Evolutionary conservation across 176 grass and related monocot species (phyloP), one percentile per base, ranked within the genome.

Genomic region (Pharus latifolius): DNA sequence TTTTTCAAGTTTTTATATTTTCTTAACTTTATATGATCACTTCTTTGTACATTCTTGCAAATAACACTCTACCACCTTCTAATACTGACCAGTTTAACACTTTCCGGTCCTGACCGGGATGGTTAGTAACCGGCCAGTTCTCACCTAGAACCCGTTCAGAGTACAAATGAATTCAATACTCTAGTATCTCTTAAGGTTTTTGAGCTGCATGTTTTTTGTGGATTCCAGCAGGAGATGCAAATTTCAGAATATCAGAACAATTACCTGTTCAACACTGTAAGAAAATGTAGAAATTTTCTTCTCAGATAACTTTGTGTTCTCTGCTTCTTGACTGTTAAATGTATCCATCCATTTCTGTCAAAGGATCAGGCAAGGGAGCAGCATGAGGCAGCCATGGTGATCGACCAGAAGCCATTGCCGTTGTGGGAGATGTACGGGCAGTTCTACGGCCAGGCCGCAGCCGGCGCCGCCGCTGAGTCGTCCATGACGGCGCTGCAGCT

Each of bases 241-340:
- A 70, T 83, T 27, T 33, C 75, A 59, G 80, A 65, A 52, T 70
- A 84, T 6, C 64, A 83, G 69, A 70, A 66, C 37, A 73, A 37
- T 75, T 81, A 54, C 57, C 50, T 84, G 72, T 91, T 69, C 51
- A 65, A 67, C 45, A 84, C 75, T 74, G 86, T 88, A 80, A 40
- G 37, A n/a, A n/a, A n/a, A 31, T 20, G 40, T 12, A 1, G 19
- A 26, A 14, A 51, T 27, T 60, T 41, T 63, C 10, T 60, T 1
- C 18, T 60, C 4, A 8, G 12, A 1, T 19, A 15, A 13, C 15
- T 37, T 26, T 3, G 12, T 47, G 20, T 5, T 60, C n/a, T 7
- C 32, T 33, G 10, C 3, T 4, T 67, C 4, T 27, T 12, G 19
- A 67, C 14, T 28, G 19, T 31, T 40, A 2, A 84, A n/a, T 79